Percentiles rank a stretch among this genome's conserved stretches.
These are phyloP conservation scores for Hevea brasiliensis DNA, from an alignment of 345 rosid species.

Conservation along the genomic window DNA sequence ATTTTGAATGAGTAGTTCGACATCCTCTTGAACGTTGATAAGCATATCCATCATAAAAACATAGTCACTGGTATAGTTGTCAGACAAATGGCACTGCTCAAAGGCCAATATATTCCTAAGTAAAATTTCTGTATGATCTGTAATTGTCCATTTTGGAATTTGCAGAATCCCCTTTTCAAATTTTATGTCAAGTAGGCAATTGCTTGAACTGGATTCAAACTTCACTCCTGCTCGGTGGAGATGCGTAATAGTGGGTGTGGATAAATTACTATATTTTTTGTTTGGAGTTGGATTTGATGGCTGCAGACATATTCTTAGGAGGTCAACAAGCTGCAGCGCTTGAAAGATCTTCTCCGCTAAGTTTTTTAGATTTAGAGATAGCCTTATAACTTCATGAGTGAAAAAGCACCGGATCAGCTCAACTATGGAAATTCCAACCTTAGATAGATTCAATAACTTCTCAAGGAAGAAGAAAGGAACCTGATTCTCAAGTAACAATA, in stretches of 20 bases:
- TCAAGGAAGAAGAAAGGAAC: background rate
- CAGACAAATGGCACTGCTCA: background rate
- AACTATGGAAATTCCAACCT: background rate
- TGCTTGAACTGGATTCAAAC: background rate
- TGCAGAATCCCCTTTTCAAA: background rate
- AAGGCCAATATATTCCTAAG: constrained; percentile 17
- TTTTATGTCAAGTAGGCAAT: constrained; percentile 4
- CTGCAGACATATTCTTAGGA: background rate
- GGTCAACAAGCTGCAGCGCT: background rate
- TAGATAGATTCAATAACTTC: background rate
- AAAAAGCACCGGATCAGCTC: too few relatives aligned
- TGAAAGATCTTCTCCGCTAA: rapidly evolving
- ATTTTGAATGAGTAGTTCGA: background rate
- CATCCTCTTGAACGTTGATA: constrained; percentile 8
- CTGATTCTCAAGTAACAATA: background rate
- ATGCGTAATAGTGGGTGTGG: background rate
- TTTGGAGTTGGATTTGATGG: background rate
- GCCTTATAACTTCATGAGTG: too few relatives aligned
- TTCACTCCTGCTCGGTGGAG: constrained; percentile 23
- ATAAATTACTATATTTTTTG: too few relatives aligned
- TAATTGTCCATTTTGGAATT: constrained; percentile 9
- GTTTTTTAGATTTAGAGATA: background rate
- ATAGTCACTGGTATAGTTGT: background rate
- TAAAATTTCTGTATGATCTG: background rate
- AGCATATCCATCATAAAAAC: background rate